Conservation (phyloP, 768 basidiomycete species). For the Dentipellis fragilis region DNA sequence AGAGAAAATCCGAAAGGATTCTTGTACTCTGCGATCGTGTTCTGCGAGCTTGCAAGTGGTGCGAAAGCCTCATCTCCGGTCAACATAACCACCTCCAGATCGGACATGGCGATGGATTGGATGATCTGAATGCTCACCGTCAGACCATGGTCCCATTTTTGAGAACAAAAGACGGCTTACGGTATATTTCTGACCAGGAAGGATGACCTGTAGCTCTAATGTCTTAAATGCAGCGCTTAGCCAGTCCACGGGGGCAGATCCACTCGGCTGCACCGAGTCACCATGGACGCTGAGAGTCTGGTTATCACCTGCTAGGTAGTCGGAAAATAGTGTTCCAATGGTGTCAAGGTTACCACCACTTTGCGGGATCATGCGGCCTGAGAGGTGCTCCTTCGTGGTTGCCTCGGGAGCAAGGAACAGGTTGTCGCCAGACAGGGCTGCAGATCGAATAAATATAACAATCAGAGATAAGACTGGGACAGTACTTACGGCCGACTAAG, state of each 20-base stretch:
- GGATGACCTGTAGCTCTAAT: conserved; percentile 45
- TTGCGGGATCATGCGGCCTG: conserved; percentile 57
- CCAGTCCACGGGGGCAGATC: conserved; percentile 48
- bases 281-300: conserved; percentile 51
- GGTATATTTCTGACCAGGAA: conserved; percentile 50
- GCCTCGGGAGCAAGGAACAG: conserved; percentile 42
- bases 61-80: conserved; percentile 45
- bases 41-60: conserved; percentile 47
- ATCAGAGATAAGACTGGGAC: background rate
- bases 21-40: conserved; percentile 47
- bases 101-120: conserved; percentile 48
- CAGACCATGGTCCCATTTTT: background rate
- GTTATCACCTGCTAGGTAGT: conserved; percentile 54
- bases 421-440: conserved; percentile 42
- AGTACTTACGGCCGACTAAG: conserved; percentile 48
- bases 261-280: conserved; percentile 48
- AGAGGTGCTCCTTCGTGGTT: conserved; percentile 39
- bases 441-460: background rate
- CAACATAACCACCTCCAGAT: conserved; percentile 44
- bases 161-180: conserved; percentile 18
- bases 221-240: conserved; percentile 63
- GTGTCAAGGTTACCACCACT: conserved; percentile 40
- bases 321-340: conserved; percentile 56
- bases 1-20: conserved; percentile 74
- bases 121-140: conserved; percentile 34